Evolutionary conservation across 192 early-diverging fungal genomes (phyloP), one percentile per base, ranked within the genome.

Genomic region (Umbelopsis vinacea): DNA sequence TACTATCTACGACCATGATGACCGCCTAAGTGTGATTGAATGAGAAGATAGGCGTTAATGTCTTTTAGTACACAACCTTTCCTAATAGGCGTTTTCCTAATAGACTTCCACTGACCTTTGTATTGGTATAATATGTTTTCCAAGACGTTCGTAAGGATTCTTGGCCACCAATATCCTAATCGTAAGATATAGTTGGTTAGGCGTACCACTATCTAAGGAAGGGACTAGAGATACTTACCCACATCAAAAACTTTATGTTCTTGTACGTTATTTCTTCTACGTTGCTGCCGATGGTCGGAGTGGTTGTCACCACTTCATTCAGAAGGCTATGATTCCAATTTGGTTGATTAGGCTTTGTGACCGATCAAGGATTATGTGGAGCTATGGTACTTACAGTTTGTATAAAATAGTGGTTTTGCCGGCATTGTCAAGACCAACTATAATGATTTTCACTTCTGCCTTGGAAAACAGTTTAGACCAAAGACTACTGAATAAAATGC

Each of bases 1-100:
- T 89, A 57, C 88, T 89, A 68, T 91, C 90, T 69, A 91, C 86
- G 45, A 91, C 90, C 88, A 91, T 85, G 68, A 91, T 91, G 5
- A 91, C 88, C 3, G 90, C 89, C 74, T 81, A 67, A 21, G 52
- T 24, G 48, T 43, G 29, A 29, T 29, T 1, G 29, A 2, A 29
- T 43, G 24, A n/a, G 24, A n/a, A 21, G 12, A 46, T 35, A 66
- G 9, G n/a, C 46, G 48, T 3, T 46, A 17, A 8, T 23, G 29
- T 29, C 29, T 29, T 29, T 2, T 29, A 29, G 29, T 29, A 29
- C 29, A 29, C 29, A 29, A 29, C 3, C 29, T 29, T 29, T 29
- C 29, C 29, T 29, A 3, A 29, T 29, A n/a, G n/a, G n/a, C n/a
- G n/a, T n/a, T n/a, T n/a, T n/a, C n/a, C n/a, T n/a, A n/a, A n/a